Evolutionary conservation across 1,284 basidiomycete genomes (phyloP).

Genomic region (Boletellus deceptivus): DNA sequence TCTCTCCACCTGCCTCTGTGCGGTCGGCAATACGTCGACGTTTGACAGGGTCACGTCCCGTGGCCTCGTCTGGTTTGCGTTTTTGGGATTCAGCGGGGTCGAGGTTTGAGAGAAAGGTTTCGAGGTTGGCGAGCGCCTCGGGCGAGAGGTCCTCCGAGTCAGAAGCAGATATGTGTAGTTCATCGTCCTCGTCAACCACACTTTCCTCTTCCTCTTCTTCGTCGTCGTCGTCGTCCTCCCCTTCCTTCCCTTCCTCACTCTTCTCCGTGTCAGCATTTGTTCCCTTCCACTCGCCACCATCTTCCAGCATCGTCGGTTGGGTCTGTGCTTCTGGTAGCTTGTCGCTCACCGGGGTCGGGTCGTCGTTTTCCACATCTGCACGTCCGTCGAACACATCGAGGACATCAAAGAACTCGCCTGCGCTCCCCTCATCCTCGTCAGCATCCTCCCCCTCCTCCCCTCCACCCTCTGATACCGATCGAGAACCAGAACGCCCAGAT

Average conservation of each 20-base stretch:
- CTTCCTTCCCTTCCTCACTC: constrained; percentile 29
- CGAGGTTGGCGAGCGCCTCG: constrained; percentile 64
- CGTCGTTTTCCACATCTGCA: constrained; percentile 35
- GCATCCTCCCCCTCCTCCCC: constrained; percentile 42
- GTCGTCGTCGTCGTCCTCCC: constrained; percentile 36
- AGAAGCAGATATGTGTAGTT: constrained; percentile 49
- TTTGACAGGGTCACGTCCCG: constrained; percentile 42
- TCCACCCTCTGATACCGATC: constrained; percentile 33
- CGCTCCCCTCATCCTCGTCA: constrained; percentile 48
- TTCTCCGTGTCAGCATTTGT: constrained; percentile 19
- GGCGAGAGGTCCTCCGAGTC: constrained; percentile 58
- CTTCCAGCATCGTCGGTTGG: not conserved
- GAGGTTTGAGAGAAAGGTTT: constrained; percentile 70
- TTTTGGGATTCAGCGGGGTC: constrained; percentile 60
- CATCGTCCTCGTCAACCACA: constrained; percentile 34
- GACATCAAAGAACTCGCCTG: constrained; percentile 64
- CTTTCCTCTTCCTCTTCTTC: constrained; percentile 3
- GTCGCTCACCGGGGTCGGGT: not conserved
- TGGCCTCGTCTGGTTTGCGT: constrained; percentile 55
- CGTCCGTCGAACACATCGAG: constrained; percentile 68
- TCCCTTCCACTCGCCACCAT: constrained; percentile 11
- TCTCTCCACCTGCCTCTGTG: constrained; percentile 74
- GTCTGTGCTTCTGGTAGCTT: not conserved
- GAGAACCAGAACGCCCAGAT: constrained; percentile 22
- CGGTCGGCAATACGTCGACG: constrained; percentile 67